Conservation (phyloP, 116 monocot species). For the Posidonia oceanica region DNA sequence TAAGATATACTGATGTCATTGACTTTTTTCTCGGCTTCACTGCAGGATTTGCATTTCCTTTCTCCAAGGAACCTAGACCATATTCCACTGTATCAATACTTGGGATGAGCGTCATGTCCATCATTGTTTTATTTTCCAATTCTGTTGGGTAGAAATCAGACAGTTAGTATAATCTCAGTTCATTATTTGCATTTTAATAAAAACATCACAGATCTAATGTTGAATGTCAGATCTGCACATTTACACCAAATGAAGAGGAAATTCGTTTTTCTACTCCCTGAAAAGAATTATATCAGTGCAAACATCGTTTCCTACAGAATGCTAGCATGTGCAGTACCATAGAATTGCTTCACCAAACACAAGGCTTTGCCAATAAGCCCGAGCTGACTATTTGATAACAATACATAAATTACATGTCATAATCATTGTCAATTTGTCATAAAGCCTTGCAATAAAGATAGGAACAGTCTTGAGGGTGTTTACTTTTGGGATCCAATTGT, state of each 20-base stretch:
- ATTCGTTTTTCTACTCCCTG: neutral
- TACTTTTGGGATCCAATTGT: too few relatives aligned
- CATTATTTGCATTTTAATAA: too few relatives aligned
- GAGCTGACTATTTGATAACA: too few relatives aligned
- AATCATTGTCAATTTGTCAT: too few relatives aligned
- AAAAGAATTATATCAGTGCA: neutral
- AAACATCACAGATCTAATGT: too few relatives aligned
- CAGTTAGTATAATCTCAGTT: neutral
- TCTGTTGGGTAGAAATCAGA: slow-evolving; percentile 11
- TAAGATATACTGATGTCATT: slow-evolving; percentile 77
- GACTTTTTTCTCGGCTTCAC: slow-evolving; percentile 62
- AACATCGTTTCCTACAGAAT: too few relatives aligned
- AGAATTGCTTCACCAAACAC: too few relatives aligned
- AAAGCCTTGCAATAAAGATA: too few relatives aligned
- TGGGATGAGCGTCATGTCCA: slow-evolving; percentile 50
- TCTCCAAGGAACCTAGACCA: slow-evolving; percentile 29
- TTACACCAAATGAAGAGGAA: neutral
- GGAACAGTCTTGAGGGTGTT: too few relatives aligned
- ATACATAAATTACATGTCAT: too few relatives aligned
- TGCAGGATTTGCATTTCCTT: slow-evolving; percentile 23
- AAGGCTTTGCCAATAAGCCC: too few relatives aligned
- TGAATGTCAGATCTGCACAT: neutral
- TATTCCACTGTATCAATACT: slow-evolving; percentile 26
- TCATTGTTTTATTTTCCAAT: slow-evolving; percentile 42
- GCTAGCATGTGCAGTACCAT: too few relatives aligned